Base-by-base conservation (phyloP, 352 stramenopile genomes). In the Blastocystis sp. region DNA sequence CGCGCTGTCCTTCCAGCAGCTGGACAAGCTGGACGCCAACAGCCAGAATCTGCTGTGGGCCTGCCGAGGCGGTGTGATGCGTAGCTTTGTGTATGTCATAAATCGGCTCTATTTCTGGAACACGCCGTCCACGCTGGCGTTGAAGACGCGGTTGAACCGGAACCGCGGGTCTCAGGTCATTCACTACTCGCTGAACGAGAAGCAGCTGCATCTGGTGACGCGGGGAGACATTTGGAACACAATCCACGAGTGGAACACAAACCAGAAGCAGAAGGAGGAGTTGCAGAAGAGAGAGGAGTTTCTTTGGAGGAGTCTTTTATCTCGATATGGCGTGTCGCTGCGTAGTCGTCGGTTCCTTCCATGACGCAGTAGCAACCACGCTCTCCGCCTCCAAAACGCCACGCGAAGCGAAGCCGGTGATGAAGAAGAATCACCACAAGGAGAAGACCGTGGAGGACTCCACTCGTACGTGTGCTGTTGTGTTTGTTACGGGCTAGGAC, bases 131-230 rank as follows among this genome's bases (percentile, higher is more conserved):
- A 19, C 34, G 7, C 11, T 21, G 62, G 59, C 17, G 0, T 34
- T 41, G 7, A 7, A 19, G 23, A 21, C 62, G 34, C 62, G 23
- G 17, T 7, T 21, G 62, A 21, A 67, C 11, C 62, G 34, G 9
- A 41, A 10, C 17, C 62, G 62, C 7, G 7, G 7, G 62, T 41
- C 34, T 7, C 17, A n/a, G 59, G 17, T n/a, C n/a, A 67, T 67
- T 21, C 62, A 41, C 23, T 41, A 41, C 23, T 41, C 23, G 23
- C 23, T 67, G 62, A 67, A 67, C 62, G 23, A 67, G 62, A 67
- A 67, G 17, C 62, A 67, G 34, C 34, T 67, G 62, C 23, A 67
- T 10, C 10, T 41, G 62, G 62, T 67, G 62, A 67, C 34, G 62
- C 7, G 19, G 23, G 62, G 62, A 7, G 11, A 7, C 7, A 41